Evolutionary conservation across 306 rosid species (phyloP), one percentile per base, ranked within the genome.

Genomic region (Lathyrus oleraceus): DNA sequence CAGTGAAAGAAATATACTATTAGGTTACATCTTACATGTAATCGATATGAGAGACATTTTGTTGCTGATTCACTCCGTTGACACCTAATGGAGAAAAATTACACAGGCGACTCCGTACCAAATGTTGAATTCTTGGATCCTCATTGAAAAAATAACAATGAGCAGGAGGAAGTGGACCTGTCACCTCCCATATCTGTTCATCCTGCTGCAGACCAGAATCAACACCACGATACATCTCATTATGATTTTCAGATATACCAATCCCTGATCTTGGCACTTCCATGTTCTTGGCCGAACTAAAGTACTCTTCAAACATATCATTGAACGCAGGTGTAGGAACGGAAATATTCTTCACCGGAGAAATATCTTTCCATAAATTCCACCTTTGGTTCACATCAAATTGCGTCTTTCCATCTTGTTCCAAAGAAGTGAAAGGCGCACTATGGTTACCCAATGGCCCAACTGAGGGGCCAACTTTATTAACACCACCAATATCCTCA

Each of bases 241-340:
- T 48, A 11, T 63, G 62, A 64, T 48, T 76, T 19, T 44, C 28
- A 30, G 60, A 62, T 2, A 61, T 16, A 61, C 44, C 66, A 47
- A 82, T 67, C 61, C 62, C 53, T 16, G 71, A 66, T 48, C 76
- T 74, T 25, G 65, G 74, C 13, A 38, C 74, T 57, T 72, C 80
- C 19, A 45, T 76, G 32, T 75, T 43, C 69, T 82, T 87, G 58
- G 65, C 25, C 27, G 86, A 81, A 51, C 12, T 60, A 30, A 84
- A 85, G 72, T 88, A 90, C 61, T 90, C 96, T 67, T 84, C 83
- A 71, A 75, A 94, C 4, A 88, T 19, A 82, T 90, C 97, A 71
- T 94, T 87, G 27, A 94, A 78, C 7, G 87, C 94, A 8, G 98
- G 98, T 17, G 98, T 94, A 11, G 94, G 87, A 73, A 87, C 72